Base-by-base conservation (phyloP, 2,329 filamentous ascomycete species). In the Aschersonia sp. region DNA sequence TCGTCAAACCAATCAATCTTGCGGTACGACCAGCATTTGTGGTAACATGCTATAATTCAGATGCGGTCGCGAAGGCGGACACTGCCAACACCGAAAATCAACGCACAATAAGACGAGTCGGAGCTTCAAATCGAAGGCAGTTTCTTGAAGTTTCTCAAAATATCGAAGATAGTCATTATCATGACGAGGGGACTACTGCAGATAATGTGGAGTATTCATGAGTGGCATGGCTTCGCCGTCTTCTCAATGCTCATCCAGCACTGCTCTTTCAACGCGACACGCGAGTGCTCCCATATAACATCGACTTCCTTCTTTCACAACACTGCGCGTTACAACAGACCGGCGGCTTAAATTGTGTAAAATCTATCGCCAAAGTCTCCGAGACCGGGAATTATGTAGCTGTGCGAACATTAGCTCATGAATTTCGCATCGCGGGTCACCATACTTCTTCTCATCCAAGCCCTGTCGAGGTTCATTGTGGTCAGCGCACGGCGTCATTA, bases 321-420 rank as follows among this genome's bases (percentile, higher is more conserved):
- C 47, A 45, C 45, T 20, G 40, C 48, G 7, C 38, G 45, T 29
- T 35, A 20, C 47, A 43, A 41, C 31, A 29, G 28, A 45, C n/a
- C 9, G 12, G 12, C 29, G 31, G 30, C 30, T 66, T 63, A 95
- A 65, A 95, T 78, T 48, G 91, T 96, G 66, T 96, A 97, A 67
- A 92, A 97, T 54, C 91, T 77, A 64, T 97, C 91, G 51, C 91
- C 91, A 65, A 97, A 97, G 64, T 97, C 91, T 55, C 91, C 91
- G 20, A 97, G 74, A 31, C 91, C 91, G 31, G 91, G 91, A 48
- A 94, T 80, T 60, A 97, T 97, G 64, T 96, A 97, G 65, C 91
- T 97, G 63, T 53, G 54, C 42, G 51, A 48, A 45, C 48, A 62
- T 73, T 63, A 73, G 68, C 55, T 55, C 30, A n/a, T 44, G 40